Evolutionary conservation across 805 yeast species (phyloP).

Genomic region (Limtongia smithiae): DNA sequence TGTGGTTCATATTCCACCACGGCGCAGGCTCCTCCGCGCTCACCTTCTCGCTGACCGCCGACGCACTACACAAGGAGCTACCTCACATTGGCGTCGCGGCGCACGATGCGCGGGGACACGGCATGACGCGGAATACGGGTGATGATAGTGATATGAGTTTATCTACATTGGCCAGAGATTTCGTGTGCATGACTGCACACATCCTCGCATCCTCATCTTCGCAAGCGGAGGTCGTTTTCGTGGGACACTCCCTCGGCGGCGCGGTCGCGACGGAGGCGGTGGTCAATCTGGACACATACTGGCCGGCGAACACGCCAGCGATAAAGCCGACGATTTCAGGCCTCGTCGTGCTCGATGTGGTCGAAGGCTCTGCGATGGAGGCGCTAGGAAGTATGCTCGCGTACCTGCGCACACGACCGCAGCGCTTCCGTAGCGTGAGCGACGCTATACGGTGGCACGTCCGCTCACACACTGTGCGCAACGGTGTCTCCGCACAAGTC

Average conservation of each 20-base stretch:
- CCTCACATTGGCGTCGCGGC: constrained; percentile 58
- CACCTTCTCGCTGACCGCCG: constrained; percentile 53
- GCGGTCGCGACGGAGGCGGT: constrained; percentile 64
- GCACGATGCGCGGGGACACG: constrained; percentile 87
- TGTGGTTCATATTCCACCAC: constrained; percentile 76
- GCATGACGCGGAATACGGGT: constrained; percentile 42
- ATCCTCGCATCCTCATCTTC: constrained; percentile 36
- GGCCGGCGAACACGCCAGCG: constrained; percentile 2
- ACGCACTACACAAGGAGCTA: constrained; percentile 24
- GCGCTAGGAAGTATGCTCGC: constrained; percentile 63
- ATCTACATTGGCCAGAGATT: constrained; percentile 56
- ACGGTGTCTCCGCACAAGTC: constrained; percentile 58
- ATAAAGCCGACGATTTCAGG: constrained; percentile 49
- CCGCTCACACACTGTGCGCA: constrained; percentile 51
- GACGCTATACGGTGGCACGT: constrained; percentile 83
- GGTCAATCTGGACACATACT: constrained; percentile 21
- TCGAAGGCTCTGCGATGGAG: constrained; percentile 83
- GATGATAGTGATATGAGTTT: constrained; percentile 44
- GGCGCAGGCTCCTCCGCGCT: constrained; percentile 93
- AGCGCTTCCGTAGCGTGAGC: constrained; percentile 47
- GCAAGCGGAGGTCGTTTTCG: constrained; percentile 46
- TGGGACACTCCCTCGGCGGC: constrained; percentile 95
- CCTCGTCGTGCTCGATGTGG: constrained; percentile 78
- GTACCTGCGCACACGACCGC: constrained; percentile 67
- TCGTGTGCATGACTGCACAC: constrained; percentile 45